Conservation (phyloP, 257 asterid species). For the Haberlea rhodopensis region DNA sequence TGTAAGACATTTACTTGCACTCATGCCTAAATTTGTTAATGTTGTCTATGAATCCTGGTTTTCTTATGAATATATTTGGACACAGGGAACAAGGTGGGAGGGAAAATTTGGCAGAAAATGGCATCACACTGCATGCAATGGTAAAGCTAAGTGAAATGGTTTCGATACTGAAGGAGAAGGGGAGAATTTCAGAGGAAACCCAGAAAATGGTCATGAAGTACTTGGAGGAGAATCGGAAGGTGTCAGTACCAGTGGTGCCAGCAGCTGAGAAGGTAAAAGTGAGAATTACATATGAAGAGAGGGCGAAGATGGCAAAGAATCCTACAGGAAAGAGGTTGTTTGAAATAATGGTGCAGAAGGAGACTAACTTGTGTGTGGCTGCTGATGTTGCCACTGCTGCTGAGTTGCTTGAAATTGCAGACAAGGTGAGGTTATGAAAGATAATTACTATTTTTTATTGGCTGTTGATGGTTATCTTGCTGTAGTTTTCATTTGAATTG, state of each 20-base stretch:
- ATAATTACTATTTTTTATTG: neutral
- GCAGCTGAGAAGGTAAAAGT: slow-evolving; percentile 34
- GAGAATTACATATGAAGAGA: slow-evolving; percentile 71
- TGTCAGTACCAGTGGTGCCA: slow-evolving; percentile 48
- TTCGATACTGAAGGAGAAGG: slow-evolving; percentile 81
- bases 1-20: neutral
- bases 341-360: slow-evolving; percentile 81
- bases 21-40: neutral
- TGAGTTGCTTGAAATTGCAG: slow-evolving; percentile 87
- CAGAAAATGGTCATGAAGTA: slow-evolving; percentile 76
- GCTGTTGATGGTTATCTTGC: neutral
- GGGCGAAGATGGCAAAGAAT: slow-evolving; percentile 77
- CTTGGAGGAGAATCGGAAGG: slow-evolving; percentile 77
- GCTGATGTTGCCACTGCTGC: slow-evolving; percentile 96
- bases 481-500: neutral
- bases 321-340: slow-evolving; percentile 87
- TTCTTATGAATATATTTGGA: slow-evolving; percentile 23
- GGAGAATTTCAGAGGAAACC: slow-evolving; percentile 84
- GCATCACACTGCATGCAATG: slow-evolving; percentile 83
- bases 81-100: slow-evolving; percentile 98
- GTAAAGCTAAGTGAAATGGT: slow-evolving; percentile 88
- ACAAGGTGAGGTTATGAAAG: slow-evolving; percentile 54
- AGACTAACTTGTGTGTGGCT: slow-evolving; percentile 88
- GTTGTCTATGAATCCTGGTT: slow-evolving; percentile 9
- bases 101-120: slow-evolving; percentile 86